Percentiles rank a stretch among this genome's conserved stretches.
Conservation (phyloP, 805 yeast species). For the Kluyveromyces wickerhamii region DNA sequence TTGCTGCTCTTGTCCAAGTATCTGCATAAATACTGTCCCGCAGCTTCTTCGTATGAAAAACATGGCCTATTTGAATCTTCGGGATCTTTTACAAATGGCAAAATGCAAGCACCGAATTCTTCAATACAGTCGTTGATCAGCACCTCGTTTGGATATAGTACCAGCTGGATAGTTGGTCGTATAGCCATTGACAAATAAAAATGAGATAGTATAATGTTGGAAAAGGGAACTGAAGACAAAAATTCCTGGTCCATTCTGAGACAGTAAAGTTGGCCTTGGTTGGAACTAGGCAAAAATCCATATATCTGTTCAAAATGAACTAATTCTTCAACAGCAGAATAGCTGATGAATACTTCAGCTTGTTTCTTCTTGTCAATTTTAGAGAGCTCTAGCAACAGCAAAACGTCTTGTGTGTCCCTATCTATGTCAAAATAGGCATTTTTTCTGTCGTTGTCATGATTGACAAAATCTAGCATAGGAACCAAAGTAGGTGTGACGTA, state of each 20-base stretch:
- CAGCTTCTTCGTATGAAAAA: constrained; percentile 11
- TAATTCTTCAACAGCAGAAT: constrained; percentile 37
- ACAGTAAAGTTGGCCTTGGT: constrained; percentile 13
- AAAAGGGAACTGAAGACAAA: constrained; percentile 4
- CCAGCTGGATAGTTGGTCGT: constrained; percentile 35
- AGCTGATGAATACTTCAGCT: constrained; percentile 38
- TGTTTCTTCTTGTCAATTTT: constrained; percentile 6
- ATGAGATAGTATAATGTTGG: constrained; percentile 13
- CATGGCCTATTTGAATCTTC: constrained; percentile 4
- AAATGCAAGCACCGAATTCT: constrained; percentile 11
- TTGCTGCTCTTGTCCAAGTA: not conserved
- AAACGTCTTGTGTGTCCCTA: constrained; percentile 34
- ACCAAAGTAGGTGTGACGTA: constrained; percentile 48
- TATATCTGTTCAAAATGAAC: constrained; percentile 34
- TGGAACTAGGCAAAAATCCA: constrained; percentile 38
- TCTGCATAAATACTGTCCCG: not conserved
- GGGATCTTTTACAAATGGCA: constrained; percentile 13
- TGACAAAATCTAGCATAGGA: constrained; percentile 61
- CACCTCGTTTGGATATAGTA: constrained; percentile 20
- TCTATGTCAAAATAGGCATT: constrained; percentile 61
- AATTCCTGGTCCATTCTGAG: constrained; percentile 16
- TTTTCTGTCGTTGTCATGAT: constrained; percentile 40
- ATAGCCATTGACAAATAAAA: constrained; percentile 33
- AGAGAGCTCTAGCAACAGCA: constrained; percentile 30
- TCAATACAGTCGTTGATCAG: constrained; percentile 12